Evolutionary conservation across 2,329 filamentous ascomycete species (phyloP).

Genomic region (Elsinoe batatas): DNA sequence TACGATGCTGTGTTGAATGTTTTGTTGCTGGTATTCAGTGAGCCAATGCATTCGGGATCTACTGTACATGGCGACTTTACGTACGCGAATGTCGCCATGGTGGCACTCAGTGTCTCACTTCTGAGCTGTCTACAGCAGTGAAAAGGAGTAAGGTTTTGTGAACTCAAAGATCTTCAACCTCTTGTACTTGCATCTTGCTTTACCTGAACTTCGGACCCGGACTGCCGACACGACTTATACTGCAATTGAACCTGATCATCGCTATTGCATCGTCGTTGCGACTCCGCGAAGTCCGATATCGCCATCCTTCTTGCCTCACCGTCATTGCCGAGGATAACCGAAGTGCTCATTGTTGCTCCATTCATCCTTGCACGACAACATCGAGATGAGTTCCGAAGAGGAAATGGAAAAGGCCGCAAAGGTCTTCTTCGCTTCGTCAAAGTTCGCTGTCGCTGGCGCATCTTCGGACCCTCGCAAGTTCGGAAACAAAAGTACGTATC

Average conservation of each 20-base stretch:
- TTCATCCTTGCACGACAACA: neutral
- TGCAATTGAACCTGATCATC: neutral
- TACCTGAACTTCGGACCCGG: too few species aligned
- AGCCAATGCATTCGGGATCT: constrained; percentile 8
- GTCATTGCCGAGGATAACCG: constrained; percentile 9
- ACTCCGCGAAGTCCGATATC: neutral
- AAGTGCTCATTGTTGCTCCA: neutral
- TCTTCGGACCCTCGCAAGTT: constrained; percentile 77
- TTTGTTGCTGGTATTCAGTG: constrained; percentile 36
- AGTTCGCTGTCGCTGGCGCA: constrained; percentile 83
- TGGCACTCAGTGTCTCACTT: neutral
- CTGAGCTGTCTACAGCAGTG: neutral
- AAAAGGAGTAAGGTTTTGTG: too few species aligned
- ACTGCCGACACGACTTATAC: too few species aligned
- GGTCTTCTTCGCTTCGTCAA: constrained; percentile 67
- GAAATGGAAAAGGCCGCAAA: constrained; percentile 60
- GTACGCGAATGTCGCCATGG: constrained; percentile 44
- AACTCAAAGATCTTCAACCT: too few species aligned
- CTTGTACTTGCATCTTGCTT: too few species aligned
- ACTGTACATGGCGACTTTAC: constrained; percentile 18
- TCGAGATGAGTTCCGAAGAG: constrained; percentile 2
- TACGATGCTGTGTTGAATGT: constrained; percentile 50
- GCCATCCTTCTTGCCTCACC: neutral
- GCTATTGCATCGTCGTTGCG: neutral
- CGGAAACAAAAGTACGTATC: constrained; percentile 65